Base-by-base conservation (phyloP, 495 filamentous ascomycete species). In the Articulospora tetracladia region DNA sequence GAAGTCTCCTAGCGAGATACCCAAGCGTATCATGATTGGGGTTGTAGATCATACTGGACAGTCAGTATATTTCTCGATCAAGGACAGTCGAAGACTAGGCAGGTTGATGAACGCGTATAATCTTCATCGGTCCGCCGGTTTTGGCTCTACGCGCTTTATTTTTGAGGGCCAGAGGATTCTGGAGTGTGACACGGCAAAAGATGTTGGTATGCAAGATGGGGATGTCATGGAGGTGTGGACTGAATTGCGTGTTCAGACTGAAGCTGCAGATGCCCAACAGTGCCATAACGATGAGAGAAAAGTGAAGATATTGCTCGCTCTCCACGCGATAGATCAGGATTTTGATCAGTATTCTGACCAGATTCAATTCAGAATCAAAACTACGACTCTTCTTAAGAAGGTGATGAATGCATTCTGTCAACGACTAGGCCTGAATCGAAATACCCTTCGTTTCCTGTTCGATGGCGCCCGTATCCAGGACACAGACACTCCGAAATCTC, bases 361-460 rank as follows among this genome's bases (percentile, higher is more conserved):
- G 60, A 87, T 92, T 62, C 91, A 90, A 71, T 92, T 92, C 76
- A 91, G 91, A 77, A 92, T 92, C 72, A 92, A 92, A 79, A 81
- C 86, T 1, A 84, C 86, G 0, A 92, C 88, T 0, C 78, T 81
- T 60, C 77, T 92, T 48, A 86, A 86, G 69, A 92, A 92, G 76
- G 73, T 92, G 41, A 92, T 92, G 88, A 85, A 91, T 63, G 88
- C 88, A 7, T 92, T 90, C 73, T 91, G 88, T 67, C 88, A 91
- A 49, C 79, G 88, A 8, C 85, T 89, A 58, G 88, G 88, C 57
- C 90, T 90, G 74, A 72, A 82, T 25, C 66, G 74, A 6, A 73
- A 74, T 8, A 84, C 79, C 11, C 87, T 90, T 25, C 83, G 88
- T 19, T 92, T 92, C 69, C 72, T 92, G 8, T 92, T 90, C 62